Conservation (phyloP, 257 asterid species). For the Asclepias syriaca region DNA sequence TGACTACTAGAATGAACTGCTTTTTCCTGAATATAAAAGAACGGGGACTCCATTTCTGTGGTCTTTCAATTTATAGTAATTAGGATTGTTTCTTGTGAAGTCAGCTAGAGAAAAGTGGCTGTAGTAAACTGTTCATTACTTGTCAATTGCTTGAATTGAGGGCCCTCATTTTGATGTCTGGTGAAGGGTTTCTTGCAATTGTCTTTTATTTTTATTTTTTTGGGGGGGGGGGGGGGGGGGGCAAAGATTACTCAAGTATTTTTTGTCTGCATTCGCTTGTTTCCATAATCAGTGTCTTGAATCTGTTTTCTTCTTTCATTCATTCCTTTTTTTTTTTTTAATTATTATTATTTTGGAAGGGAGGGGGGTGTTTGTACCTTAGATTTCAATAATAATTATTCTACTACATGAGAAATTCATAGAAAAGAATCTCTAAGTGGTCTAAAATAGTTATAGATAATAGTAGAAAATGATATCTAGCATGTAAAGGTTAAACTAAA, state of each 20-base stretch:
- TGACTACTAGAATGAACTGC: not conserved
- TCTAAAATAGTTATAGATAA: too few species aligned
- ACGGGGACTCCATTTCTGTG: conserved; percentile 9
- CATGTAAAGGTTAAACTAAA: too few species aligned
- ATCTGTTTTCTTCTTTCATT: too few species aligned
- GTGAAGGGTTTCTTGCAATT: not conserved
- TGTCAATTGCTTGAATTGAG: conserved; percentile 1
- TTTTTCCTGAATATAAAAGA: conserved; percentile 5
- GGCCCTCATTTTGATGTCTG: not conserved
- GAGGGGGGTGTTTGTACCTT: not conserved
- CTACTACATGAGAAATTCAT: not conserved
- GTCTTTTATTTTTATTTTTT: not conserved
- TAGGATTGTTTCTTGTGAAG: too few species aligned
- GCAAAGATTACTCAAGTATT: too few species aligned
- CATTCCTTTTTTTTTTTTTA: too few species aligned
- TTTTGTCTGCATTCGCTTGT: too few species aligned
- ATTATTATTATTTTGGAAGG: too few species aligned
- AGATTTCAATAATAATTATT: not conserved
- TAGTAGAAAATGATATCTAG: too few species aligned
- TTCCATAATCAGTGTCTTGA: too few species aligned
- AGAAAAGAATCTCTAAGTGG: not conserved
- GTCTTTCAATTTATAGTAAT: not conserved
- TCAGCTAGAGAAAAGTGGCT: not conserved
- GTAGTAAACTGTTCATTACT: not conserved
- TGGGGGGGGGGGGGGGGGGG: too few species aligned